Conservation (phyloP, 1,139 yeast species). For the Zygosaccharomyces sapae region DNA sequence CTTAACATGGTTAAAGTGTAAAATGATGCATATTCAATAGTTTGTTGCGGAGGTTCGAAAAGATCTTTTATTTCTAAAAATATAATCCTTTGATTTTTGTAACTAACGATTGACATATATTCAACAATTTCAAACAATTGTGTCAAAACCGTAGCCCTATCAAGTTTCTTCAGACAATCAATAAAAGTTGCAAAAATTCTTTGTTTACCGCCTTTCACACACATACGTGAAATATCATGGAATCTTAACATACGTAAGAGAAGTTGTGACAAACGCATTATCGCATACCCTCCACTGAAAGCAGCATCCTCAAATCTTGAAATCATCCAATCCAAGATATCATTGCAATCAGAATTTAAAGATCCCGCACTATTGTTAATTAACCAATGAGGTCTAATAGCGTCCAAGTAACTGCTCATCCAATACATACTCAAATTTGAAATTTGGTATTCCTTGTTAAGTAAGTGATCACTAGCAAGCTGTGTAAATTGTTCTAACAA, state of each 20-base stretch:
- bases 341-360: constrained; percentile 28
- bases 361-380: constrained; percentile 1
- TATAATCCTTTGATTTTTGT: constrained; percentile 29
- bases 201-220: constrained; percentile 29
- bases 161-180: constrained; percentile 20
- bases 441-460: constrained; percentile 23
- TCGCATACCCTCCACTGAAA: constrained; percentile 22
- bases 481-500: constrained; percentile 23
- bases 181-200: constrained; percentile 25
- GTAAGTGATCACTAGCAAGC: constrained; percentile 24
- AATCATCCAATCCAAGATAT: constrained; percentile 32
- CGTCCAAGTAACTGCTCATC: constrained; percentile 21
- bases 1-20: constrained; percentile 18
- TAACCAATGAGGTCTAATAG: constrained; percentile 22
- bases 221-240: constrained; percentile 19
- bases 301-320: constrained; percentile 23
- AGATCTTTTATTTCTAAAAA: constrained; percentile 25
- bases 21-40: constrained; percentile 23
- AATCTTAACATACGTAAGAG: constrained; percentile 21
- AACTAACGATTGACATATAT: constrained; percentile 27
- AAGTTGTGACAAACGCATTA: constrained; percentile 15
- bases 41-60: constrained; percentile 20
- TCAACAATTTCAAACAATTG: constrained; percentile 14
- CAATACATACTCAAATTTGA: constrained; percentile 21
- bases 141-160: constrained; percentile 10